Conservation (phyloP, 2,329 filamentous ascomycete species). For the Sclerotinia minor region DNA sequence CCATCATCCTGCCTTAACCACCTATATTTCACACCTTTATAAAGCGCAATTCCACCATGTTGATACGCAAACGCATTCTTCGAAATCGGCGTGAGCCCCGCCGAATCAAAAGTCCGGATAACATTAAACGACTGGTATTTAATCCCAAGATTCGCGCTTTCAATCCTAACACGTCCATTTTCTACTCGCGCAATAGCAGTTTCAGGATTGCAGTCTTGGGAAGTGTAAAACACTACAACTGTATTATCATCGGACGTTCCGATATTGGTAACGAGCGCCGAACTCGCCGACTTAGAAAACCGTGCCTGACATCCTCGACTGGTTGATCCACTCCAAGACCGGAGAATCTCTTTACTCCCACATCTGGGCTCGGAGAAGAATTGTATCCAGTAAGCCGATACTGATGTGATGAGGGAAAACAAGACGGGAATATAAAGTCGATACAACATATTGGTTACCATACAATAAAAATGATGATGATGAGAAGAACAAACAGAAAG, state of each 20-base stretch:
- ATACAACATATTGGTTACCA: conserved; percentile 3
- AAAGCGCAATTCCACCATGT: conserved; percentile 3
- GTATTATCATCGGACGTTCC: conserved; percentile 15
- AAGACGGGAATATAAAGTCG: neutral
- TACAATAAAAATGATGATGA: neutral
- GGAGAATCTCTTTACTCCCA: neutral
- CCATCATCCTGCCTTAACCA: conserved; percentile 14
- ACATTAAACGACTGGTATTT: conserved; percentile 16
- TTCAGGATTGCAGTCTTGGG: conserved; percentile 10
- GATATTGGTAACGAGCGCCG: conserved; percentile 6
- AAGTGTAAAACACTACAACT: conserved; percentile 14
- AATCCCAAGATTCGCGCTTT: neutral
- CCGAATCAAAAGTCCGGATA: neutral
- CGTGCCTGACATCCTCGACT: conserved; percentile 10
- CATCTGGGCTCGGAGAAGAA: neutral
- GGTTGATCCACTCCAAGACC: neutral
- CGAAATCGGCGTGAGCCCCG: conserved; percentile 13
- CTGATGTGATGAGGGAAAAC: neutral
- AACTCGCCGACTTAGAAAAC: neutral
- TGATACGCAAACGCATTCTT: conserved; percentile 15
- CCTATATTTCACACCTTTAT: conserved; percentile 15
- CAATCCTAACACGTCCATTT: conserved; percentile 2
- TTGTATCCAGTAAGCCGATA: conserved; percentile 15
- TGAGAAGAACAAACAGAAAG: neutral
- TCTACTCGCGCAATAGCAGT: conserved; percentile 19